Percentiles rank a stretch among this genome's conserved stretches.
These are phyloP conservation scores for Fusarium ramigenum DNA, from an alignment of 2,329 filamentous ascomycete genomes.

Conservation along the genomic window DNA sequence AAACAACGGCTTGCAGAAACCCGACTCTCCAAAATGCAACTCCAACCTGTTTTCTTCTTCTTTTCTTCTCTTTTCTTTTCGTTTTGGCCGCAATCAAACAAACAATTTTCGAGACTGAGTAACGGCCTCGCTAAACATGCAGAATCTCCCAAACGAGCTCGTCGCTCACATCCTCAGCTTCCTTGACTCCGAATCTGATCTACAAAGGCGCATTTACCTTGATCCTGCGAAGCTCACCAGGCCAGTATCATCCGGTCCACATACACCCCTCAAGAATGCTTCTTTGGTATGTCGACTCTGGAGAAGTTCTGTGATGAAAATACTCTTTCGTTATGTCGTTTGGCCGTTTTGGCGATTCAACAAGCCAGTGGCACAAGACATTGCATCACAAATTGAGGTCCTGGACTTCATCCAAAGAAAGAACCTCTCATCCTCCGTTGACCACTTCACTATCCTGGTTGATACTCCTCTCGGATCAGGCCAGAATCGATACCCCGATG, in stretches of 20 bases:
- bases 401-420: slow-evolving; percentile 52
- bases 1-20: not conserved
- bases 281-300: slow-evolving; percentile 65
- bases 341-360: slow-evolving; percentile 52
- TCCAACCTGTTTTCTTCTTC: not conserved
- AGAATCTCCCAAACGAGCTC: slow-evolving; percentile 68
- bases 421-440: slow-evolving; percentile 52
- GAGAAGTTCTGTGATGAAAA: slow-evolving; percentile 60
- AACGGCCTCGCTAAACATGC: slow-evolving; percentile 29
- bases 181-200: slow-evolving; percentile 61
- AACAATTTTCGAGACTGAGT: not conserved
- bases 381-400: slow-evolving; percentile 47
- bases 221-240: slow-evolving; percentile 54
- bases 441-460: slow-evolving; percentile 54
- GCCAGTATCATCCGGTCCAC: slow-evolving; percentile 20
- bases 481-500: slow-evolving; percentile 42
- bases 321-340: slow-evolving; percentile 66
- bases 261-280: slow-evolving; percentile 61
- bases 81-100: not conserved
- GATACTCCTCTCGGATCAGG: slow-evolving; percentile 40
- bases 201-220: slow-evolving; percentile 58
- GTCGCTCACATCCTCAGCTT: slow-evolving; percentile 65
- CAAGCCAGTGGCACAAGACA: slow-evolving; percentile 35
- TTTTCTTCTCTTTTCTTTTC: not conserved
- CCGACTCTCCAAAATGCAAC: not conserved